phyloP scores from a whole-genome alignment of 176 grass and related monocot species.

The Lolium perenne region DNA sequence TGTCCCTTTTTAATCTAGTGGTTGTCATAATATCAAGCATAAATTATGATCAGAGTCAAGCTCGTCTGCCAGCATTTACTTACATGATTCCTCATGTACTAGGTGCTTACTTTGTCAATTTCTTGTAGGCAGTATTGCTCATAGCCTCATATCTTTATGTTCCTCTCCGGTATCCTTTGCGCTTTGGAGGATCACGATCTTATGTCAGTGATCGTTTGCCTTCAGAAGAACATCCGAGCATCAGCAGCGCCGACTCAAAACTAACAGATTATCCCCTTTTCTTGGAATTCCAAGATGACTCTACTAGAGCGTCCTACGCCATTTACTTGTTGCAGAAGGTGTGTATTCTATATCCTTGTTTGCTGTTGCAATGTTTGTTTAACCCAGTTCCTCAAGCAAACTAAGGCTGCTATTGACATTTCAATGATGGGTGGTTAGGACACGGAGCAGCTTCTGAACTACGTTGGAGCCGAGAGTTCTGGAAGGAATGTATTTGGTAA shows the following conservation, averaged over 20 bases:
- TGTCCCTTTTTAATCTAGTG: not conserved
- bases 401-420: not conserved
- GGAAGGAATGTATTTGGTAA: conserved; percentile 56
- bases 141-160: conserved; percentile 64
- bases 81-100: too few species aligned
- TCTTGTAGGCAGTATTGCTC: conserved; percentile 64
- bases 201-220: conserved; percentile 58
- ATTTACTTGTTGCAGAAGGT: conserved; percentile 66
- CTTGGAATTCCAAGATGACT: conserved; percentile 51
- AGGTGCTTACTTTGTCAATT: conserved; percentile 16
- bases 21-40: not conserved
- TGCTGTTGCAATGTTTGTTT: not conserved
- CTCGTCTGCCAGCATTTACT: not conserved
- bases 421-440: conserved; percentile 38
- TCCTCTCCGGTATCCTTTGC: conserved; percentile 58
- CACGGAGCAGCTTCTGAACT: conserved; percentile 67
- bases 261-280: conserved; percentile 60
- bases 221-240: conserved; percentile 20
- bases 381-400: not conserved
- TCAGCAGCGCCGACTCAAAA: not conserved
- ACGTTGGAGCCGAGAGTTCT: conserved; percentile 48
- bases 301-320: conserved; percentile 47
- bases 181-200: conserved; percentile 61
- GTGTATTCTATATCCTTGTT: not conserved
- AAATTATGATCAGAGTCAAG: not conserved